Base-by-base conservation (phyloP, 176 grass and related monocot genomes). In the Rhynchospora breviuscula region DNA sequence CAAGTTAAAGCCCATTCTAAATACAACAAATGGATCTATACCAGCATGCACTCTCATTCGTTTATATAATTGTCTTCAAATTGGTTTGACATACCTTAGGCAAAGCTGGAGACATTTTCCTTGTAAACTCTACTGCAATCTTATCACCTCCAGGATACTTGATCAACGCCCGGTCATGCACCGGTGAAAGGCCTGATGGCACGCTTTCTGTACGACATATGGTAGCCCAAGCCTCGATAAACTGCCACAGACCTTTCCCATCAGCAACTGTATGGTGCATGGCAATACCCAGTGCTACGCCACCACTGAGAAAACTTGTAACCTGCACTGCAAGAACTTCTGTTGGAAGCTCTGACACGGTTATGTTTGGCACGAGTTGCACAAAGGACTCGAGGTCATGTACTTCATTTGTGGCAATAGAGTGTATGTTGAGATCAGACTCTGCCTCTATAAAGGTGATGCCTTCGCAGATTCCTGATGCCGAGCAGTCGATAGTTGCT, bases 311-410 rank as follows among this genome's bases (percentile, higher is more conserved):
- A 61, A 81, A 81, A 22, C n/a, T 81, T 18, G 78, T 81, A 59
- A 63, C 29, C 31, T 81, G 78, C 9, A 81, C 33, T 61, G 58
- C 78, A 19, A 81, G 43, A 81, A 35, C 78, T 21, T 58, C 54
- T 0, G 58, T 44, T 19, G 78, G 78, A 63, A 81, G 78, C 29
- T 81, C 78, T 11, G 6, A 29, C 25, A 81, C 17, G 4, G 29
- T 19, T 15, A 81, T 81, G 63, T 81, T 61, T n/a, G 78, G 78
- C 58, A 63, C 78, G 40, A 81, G 26, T 61, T 81, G 78, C 8
- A 81, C 29, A 22, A 81, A 81, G 4, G 7, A 81, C 15, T 81
- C 15, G 14, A 80, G 54, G 19, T 81, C 78, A 2, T 63, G 78
- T 44, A 60, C 33, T 45, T 81, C 53, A 63, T 81, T 57, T 46